These are phyloP conservation scores for Yarrowia bubula DNA, from an alignment of 805 yeast species.

Conservation along the genomic window DNA sequence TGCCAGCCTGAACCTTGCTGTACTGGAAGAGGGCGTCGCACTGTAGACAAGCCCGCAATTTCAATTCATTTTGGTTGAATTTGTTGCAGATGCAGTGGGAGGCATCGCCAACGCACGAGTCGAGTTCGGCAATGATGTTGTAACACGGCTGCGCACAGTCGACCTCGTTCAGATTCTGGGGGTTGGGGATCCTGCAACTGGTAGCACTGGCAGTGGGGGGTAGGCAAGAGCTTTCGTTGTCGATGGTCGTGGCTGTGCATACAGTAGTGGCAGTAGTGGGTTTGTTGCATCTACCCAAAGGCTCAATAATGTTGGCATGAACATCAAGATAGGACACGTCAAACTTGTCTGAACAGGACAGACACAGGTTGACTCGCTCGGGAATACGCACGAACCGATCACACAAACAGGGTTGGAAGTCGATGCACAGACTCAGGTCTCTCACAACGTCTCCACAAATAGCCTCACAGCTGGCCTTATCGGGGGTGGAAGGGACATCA, in stretches of 20 bases:
- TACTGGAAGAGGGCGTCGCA: neutral
- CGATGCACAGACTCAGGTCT: neutral
- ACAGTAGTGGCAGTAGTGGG: neutral
- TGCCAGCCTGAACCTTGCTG: neutral
- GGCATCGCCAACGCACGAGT: neutral
- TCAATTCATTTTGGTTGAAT: neutral
- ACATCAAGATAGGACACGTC: neutral
- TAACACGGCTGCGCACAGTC: neutral
- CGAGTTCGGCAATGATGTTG: neutral
- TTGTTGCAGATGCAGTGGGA: neutral
- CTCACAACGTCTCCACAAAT: neutral
- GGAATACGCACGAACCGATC: neutral
- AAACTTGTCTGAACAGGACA: neutral
- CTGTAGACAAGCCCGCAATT: neutral
- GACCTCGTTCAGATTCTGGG: neutral
- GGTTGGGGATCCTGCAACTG: neutral
- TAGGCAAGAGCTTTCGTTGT: constrained; percentile 2
- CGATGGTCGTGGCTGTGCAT: neutral
- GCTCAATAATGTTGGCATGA: neutral
- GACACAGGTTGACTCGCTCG: constrained; percentile 3
- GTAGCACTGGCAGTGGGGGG: neutral
- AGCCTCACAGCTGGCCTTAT: neutral
- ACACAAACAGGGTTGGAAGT: neutral
- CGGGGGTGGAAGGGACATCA: neutral
- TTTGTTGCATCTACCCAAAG: neutral